A percentile compares a stretch with the other conserved stretches of the same genome.
Conservation (phyloP, 1,284 basidiomycete species). For the Ustilago vetiveriae region DNA sequence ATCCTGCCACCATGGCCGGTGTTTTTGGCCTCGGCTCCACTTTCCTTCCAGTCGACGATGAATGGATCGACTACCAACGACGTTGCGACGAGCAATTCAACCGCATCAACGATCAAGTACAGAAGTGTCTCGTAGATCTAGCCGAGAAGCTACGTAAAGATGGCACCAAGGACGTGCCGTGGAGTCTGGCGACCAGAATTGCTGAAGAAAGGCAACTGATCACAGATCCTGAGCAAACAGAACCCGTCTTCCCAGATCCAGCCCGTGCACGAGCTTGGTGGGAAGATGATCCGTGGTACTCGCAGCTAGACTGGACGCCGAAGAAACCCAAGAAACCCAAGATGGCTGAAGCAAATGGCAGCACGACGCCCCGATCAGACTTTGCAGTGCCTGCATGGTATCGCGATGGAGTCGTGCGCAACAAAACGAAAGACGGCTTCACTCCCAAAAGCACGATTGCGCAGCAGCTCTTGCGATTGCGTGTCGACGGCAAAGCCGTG, state of each 20-base stretch:
- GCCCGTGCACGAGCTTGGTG: constrained; percentile 68
- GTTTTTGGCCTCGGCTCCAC: constrained; percentile 90
- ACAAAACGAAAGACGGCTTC: constrained; percentile 40
- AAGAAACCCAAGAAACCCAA: constrained; percentile 76
- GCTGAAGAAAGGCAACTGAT: constrained; percentile 30
- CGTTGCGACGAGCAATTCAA: constrained; percentile 82
- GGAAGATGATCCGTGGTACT: constrained; percentile 84
- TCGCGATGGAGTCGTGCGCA: constrained; percentile 45
- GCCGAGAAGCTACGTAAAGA: constrained; percentile 72
- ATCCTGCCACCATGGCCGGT: constrained; percentile 91
- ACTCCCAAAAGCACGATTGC: constrained; percentile 27
- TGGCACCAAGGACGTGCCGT: constrained; percentile 46
- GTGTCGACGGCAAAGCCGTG: constrained; percentile 42
- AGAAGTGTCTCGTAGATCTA: constrained; percentile 75
- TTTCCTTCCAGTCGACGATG: constrained; percentile 87
- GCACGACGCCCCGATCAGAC: constrained; percentile 8
- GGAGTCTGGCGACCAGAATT: constrained; percentile 61
- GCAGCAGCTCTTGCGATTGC: constrained; percentile 49
- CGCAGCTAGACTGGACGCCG: constrained; percentile 93
- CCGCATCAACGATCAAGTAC: constrained; percentile 79
- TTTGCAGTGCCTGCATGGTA: constrained; percentile 55
- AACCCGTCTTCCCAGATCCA: constrained; percentile 40
- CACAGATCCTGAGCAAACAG: constrained; percentile 14
- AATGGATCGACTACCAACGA: constrained; percentile 84
- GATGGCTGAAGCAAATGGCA: constrained; percentile 4